Evolutionary conservation across 352 stramenopile species (phyloP), one percentile per base, ranked within the genome.

Genomic region (Phytopythium sindhum): DNA sequence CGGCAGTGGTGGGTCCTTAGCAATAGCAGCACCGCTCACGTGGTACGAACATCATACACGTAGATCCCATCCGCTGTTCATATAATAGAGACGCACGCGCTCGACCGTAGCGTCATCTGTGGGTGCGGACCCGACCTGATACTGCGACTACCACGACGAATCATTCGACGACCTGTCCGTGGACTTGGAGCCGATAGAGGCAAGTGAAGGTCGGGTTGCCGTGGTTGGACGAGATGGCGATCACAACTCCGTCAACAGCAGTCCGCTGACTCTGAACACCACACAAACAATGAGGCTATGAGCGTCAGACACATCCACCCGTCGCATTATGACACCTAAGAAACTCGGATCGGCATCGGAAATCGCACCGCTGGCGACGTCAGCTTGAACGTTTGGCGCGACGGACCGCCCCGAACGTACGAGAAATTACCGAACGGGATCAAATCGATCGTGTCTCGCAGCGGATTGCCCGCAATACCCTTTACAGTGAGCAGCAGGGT

Each of bases 121-220:
- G 28, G 29, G 24, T 37, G 50, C 3, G 50, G 17, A n/a, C 10
- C 26, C 28, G 28, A 7, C n/a, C 23, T 33, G 11, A n/a, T 2
- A 21, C 48, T 37, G 28, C 48, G 37, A 21, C 26, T 55, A n/a
- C 42, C 23, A 9, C 42, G 42, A 29, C n/a, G 47, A 53, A 33
- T 47, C n/a, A 59, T 10, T 59, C 53, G 6, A 59, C 33, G n/a
- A 47, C 62, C 26, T 80, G 73, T 7, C 89, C 89, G 58, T 96
- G 84, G 28, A 97, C 86, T 33, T 85, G 72, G 55, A 96, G 89
- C n/a, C 90, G 89, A 75, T 97, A 97, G 10, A 97, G 70, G 60
- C 90, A 97, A 21, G 90, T 97, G 57, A 85, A 96, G n/a, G 94
- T 79, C 5, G 75, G 67, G 58, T 96, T 72, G 45, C 88, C 90